Conservation (phyloP, 1,139 yeast species). For the Meyerozyma athensensis region DNA sequence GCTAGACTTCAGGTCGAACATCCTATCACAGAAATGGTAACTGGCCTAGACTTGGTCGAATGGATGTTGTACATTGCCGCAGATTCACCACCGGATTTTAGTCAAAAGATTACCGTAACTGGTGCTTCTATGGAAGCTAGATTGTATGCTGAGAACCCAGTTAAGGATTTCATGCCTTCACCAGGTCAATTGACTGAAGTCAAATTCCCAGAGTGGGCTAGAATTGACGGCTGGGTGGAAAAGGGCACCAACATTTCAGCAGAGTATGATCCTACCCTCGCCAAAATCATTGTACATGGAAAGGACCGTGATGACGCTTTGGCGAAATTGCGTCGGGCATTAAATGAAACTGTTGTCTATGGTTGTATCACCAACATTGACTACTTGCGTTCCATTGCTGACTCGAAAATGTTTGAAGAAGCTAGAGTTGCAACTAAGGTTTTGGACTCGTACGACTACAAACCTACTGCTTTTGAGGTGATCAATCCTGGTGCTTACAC, state of each 20-base stretch:
- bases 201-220: conserved; percentile 79
- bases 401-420: conserved; percentile 75
- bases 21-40: conserved; percentile 92
- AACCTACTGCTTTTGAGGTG: conserved; percentile 80
- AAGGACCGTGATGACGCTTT: conserved; percentile 82
- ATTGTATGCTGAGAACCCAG: conserved; percentile 94
- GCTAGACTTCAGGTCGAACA: conserved; percentile 97
- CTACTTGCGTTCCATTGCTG: conserved; percentile 79
- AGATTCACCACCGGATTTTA: conserved; percentile 75
- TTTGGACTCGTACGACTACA: conserved; percentile 75
- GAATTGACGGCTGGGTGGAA: conserved; percentile 90
- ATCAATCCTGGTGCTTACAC: conserved; percentile 89
- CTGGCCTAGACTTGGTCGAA: conserved; percentile 91
- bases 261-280: conserved; percentile 94
- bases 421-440: conserved; percentile 86
- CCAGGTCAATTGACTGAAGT: conserved; percentile 93
- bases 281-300: conserved; percentile 94
- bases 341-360: conserved; percentile 78
- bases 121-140: conserved; percentile 98
- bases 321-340: conserved; percentile 67
- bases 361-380: conserved; percentile 91
- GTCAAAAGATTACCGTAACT: conserved; percentile 50
- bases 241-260: conserved; percentile 89
- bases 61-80: conserved; percentile 96
- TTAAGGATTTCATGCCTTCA: conserved; percentile 89